Evolutionary conservation across 2,329 filamentous ascomycete genomes (phyloP), one percentile per base, ranked within the genome.

Genomic region (Trichoderma sp.): DNA sequence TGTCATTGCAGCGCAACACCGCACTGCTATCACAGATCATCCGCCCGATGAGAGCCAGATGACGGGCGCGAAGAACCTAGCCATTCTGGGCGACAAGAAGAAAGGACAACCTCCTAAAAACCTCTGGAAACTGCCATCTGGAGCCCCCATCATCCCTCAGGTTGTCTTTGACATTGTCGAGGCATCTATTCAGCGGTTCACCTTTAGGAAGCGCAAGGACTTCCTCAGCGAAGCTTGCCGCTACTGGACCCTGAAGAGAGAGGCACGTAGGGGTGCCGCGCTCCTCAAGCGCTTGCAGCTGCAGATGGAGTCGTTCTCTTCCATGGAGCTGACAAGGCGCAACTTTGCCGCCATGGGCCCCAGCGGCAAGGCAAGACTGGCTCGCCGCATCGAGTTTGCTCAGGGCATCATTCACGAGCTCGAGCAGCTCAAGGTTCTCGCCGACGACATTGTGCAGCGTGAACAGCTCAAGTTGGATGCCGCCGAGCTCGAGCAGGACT

Each of bases 241-340:
- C 76, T 99, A 98, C 82, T 99, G 96, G 96, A 98, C 96, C 0
- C 82, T 99, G 74, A 99, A 99, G 83, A 90, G 96, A 70, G 96
- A 99, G 81, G 93, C 95, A 73, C 90, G 96, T 39, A 88, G 96
- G 72, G 96, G 96, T 61, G 96, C 96, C 34, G 94, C 96, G 4
- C 85, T 99, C 70, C 87, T 99, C 72, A 98, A 98, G 82, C 90
- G 96, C 43, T 86, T 99, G 23, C 96, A 99, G 80, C 84, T 98
- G 71, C 95, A 98, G 80, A 92, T 98, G 87, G 95, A 98, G 81
- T 93, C 94, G 0, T 99, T 98, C 81, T 95, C 95, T 7, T 97
- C 94, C 0, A 97, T 98, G 92, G 96, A 99, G 82, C 91, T 99
- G 75, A 98, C 96, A 2, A 89, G 96, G 67, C 92, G 96, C 72